Percentiles rank a stretch among this genome's conserved stretches.
Evolutionary conservation across 805 yeast genomes (phyloP).

Genomic region (Candida anglica): DNA sequence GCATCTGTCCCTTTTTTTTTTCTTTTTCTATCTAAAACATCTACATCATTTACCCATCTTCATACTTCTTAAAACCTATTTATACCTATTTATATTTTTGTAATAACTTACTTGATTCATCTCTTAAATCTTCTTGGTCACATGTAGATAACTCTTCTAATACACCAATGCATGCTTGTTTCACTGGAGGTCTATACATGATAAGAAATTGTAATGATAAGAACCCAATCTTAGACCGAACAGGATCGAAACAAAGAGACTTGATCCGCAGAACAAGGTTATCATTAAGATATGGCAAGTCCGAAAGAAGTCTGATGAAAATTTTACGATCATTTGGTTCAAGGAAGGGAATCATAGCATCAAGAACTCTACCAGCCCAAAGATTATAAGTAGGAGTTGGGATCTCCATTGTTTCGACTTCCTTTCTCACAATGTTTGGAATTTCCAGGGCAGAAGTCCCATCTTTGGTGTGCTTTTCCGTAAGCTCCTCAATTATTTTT

Average conservation of each 20-base stretch:
- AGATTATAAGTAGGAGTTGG: conserved; percentile 52
- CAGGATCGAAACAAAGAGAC: conserved; percentile 82
- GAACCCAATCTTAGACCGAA: conserved; percentile 73
- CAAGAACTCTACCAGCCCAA: conserved; percentile 72
- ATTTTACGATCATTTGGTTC: conserved; percentile 78
- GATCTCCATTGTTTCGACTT: conserved; percentile 12
- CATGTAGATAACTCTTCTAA: conserved; percentile 41
- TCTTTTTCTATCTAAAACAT: too few species aligned
- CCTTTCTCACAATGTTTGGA: conserved; percentile 12
- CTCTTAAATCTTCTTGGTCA: conserved; percentile 48
- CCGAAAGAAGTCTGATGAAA: conserved; percentile 80
- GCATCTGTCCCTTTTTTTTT: too few species aligned
- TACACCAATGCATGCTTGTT: conserved; percentile 47
- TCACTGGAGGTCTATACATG: conserved; percentile 88
- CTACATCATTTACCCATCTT: too few species aligned
- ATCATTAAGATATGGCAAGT: conserved; percentile 71
- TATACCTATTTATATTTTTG: conserved; percentile 45
- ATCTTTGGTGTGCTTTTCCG: conserved; percentile 10
- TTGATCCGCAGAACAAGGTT: conserved; percentile 61
- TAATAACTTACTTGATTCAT: conserved; percentile 43
- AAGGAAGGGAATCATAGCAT: conserved; percentile 76
- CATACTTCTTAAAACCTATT: too few species aligned
- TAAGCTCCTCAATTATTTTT: conserved; percentile 14
- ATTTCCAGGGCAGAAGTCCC: conserved; percentile 15
- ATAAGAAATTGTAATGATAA: conserved; percentile 77